Evolutionary conservation across 306 rosid species (phyloP), one percentile per base, ranked within the genome.

Genomic region (Prunus kanzakura): DNA sequence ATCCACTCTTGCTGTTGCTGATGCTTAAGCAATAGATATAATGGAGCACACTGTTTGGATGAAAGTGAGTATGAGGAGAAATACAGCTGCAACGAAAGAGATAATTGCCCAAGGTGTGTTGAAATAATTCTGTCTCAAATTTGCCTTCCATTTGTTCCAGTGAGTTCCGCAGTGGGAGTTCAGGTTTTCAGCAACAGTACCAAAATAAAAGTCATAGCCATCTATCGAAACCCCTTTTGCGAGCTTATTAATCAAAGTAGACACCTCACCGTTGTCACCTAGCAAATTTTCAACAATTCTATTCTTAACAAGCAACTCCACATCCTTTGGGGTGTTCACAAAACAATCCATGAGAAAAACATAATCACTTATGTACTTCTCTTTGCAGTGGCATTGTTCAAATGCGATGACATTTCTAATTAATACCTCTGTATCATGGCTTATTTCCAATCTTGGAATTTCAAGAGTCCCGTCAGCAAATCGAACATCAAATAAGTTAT

Each of bases 91-190:
- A 55, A 55, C 11, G 61, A 76, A 6, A 6, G 84, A 80, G 23
- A 76, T 68, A 7, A 13, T 2, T 20, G 82, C 45, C 84, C 82
- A 80, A 4, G 82, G 82, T 18, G 79, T 80, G 30, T 71, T 61
- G 63, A 76, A 62, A 38, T 83, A 83, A 27, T 76, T 70, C 18
- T 72, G 78, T 54, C 46, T 60, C 54, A 80, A 61, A 22, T n/a
- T 84, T 30, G 77, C 84, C 77, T 43, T 83, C 84, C 77, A 79
- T n/a, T 52, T 72, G 64, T 80, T 66, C 73, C 83, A 79, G 0
- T 46, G 38, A 10, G 6, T 11, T 4, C 20, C 19, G 51, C 65
- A 67, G 64, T 79, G 62, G 0, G 10, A 10, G 55, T 80, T 67
- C 63, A 80, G 18, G 3, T 54, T 49, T 23, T 80, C 22, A 55